Evolutionary conservation across 148 eudicot genomes (phyloP), one percentile per base, ranked within the genome.

Genomic region (Chenopodium suecicum): DNA sequence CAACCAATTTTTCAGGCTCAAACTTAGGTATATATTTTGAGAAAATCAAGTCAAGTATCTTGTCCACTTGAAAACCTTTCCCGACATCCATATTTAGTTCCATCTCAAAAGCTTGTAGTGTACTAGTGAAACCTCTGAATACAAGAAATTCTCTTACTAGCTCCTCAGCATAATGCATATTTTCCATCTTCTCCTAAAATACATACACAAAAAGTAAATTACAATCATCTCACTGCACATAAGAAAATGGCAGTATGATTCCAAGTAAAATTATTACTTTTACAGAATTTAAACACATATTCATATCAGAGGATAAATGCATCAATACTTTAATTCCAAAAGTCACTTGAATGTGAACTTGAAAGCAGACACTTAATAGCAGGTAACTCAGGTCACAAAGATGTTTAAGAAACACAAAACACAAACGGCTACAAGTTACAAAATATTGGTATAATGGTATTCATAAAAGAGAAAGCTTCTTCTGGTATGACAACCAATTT

Each of bases 81-180:
- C 97, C 98, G 63, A 95, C 76, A 85, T 93, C 98, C 27, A 94
- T 93, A 74, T 83, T 86, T 46, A 93, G 77, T 84, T 95, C 98
- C 85, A 89, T 89, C 82, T 89, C 94, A 82, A 89, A 91, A 70
- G 93, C 83, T 85, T 95, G 97, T 76, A 95, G 82, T 77, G 96
- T 95, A 72, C 76, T 89, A 77, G 98, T 95, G 82, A 95, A 95
- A 74, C 98, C 97, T 87, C 98, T 89, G 76, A 93, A 95, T 73
- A 91, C 91, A 25, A 95, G 92, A 75, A 91, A 95, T 83, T 95
- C 98, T 76, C 92, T 87, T 73, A 93, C 94, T 23, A 95, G 90
- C 87, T 95, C 98, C 89, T 95, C 98, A 5, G 97, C 98, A 82
- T 90, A 92, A 80, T 76, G 86, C 92, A 95, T 90, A 75, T 93